Conservation (phyloP, 805 yeast species). For the Kodamaea hsintzibuensis region DNA sequence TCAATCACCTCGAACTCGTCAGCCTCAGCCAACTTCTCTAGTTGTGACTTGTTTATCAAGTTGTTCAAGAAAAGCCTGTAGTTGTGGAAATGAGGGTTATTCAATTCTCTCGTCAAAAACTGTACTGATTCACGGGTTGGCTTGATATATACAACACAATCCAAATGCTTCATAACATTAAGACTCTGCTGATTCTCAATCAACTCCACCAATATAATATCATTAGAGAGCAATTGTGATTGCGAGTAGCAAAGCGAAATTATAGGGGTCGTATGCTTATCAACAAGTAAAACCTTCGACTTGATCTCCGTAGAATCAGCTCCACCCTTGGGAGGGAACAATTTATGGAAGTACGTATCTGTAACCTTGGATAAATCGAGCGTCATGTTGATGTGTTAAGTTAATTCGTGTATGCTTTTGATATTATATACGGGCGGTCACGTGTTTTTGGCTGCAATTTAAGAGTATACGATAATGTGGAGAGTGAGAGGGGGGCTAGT, state of each 20-base stretch:
- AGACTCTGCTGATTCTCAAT: slow-evolving; percentile 59
- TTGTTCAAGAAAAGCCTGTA: slow-evolving; percentile 83
- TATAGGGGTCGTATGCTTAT: slow-evolving; percentile 75
- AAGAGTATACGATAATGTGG: not conserved
- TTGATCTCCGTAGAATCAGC: slow-evolving; percentile 25
- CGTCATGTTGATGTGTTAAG: slow-evolving; percentile 18
- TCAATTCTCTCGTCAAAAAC: slow-evolving; percentile 62
- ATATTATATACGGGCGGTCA: not conserved
- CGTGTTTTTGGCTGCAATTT: not conserved
- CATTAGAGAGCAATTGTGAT: slow-evolving; percentile 75
- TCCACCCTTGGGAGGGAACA: slow-evolving; percentile 20
- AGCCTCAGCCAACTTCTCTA: slow-evolving; percentile 86
- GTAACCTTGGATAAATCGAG: slow-evolving; percentile 29
- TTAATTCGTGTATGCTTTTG: not conserved
- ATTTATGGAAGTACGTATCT: slow-evolving; percentile 30
- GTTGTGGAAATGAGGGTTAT: slow-evolving; percentile 73
- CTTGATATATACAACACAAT: slow-evolving; percentile 75
- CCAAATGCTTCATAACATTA: slow-evolving; percentile 63
- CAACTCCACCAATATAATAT: slow-evolving; percentile 77
- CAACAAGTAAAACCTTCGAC: slow-evolving; percentile 77
- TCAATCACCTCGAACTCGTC: slow-evolving; percentile 83
- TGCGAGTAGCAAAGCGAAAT: slow-evolving; percentile 91
- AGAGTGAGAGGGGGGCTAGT: too few species aligned
- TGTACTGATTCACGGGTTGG: slow-evolving; percentile 69
- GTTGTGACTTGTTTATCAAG: slow-evolving; percentile 66